Base-by-base conservation (phyloP, 805 yeast genomes). In the Ogataea populi-albae region DNA sequence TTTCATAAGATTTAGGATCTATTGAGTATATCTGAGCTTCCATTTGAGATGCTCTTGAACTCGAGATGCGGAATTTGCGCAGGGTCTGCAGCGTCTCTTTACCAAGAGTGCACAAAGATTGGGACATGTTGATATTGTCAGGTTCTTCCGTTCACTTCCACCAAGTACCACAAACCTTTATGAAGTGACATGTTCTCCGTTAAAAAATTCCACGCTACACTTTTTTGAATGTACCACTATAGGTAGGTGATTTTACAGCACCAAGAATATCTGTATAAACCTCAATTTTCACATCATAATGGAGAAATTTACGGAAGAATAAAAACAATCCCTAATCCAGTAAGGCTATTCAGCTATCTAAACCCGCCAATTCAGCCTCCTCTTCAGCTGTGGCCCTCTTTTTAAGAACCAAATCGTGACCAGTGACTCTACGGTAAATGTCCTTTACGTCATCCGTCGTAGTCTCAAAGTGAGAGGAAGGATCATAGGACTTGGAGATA, bases 391-490 rank as follows among this genome's bases (percentile, higher is more conserved):
- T 66, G 30, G 79, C 70, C 58, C 95, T 80, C 60, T 84, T 75
- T 67, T 87, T 81, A 49, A 89, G 74, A 17, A 85, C 94, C 53
- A 93, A 74, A 14, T 95, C 96, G 61, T 86, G 85, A 33, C 98
- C 98, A 22, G 85, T 85, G 46, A 93, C 81, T 61, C 98, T 78
- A 62, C 81, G 81, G 63, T 93, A 93, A 35, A 93, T 74, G 61
- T 91, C 96, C 65, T 87, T 88, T 50, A 93, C 95, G 61, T 93
- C 98, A 60, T 93, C 98, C 25, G 98, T 93, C 52, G 95, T 85
- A 27, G 89, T 69, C 65, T 93, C 98, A 59, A 93, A 93, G 65
- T 93, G 98, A 7, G 96, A 87, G 7, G 95, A 74, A 1, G 98
- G 83, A 60, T 93, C 98, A 60, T 88, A 93, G 40, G 95, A 84